Conservation (phyloP, 2,329 filamentous ascomycete genomes). For the Trichoderma breve region DNA sequence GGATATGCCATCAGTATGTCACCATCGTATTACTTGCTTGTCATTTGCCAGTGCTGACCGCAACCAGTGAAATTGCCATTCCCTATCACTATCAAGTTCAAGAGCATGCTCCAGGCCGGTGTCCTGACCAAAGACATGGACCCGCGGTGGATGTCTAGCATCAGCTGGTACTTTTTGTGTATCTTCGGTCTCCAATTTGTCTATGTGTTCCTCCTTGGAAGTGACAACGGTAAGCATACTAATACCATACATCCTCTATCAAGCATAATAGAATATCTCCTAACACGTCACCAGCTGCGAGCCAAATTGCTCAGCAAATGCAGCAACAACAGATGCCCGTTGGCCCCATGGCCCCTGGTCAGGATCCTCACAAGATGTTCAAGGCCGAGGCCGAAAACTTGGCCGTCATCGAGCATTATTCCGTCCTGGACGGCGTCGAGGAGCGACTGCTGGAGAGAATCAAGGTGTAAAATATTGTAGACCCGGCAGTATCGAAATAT, state of each 20-base stretch:
- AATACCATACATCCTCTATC: neutral
- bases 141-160: conserved; percentile 95
- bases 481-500: conserved; percentile 20
- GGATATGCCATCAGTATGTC: conserved; percentile 91
- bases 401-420: conserved; percentile 91
- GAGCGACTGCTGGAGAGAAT: conserved; percentile 68
- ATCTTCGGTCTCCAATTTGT: conserved; percentile 95
- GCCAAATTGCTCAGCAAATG: conserved; percentile 89
- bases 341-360: conserved; percentile 72
- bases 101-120: conserved; percentile 97
- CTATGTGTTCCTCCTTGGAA: conserved; percentile 94
- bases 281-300: conserved; percentile 63
- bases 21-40: neutral
- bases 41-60: conserved; percentile 24
- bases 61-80: conserved; percentile 86
- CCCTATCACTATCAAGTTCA: conserved; percentile 97
- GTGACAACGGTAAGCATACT: conserved; percentile 76
- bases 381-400: conserved; percentile 90
- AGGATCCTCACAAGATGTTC: conserved; percentile 96
- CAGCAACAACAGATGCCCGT: conserved; percentile 55
- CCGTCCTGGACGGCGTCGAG: conserved; percentile 85
- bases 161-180: conserved; percentile 98
- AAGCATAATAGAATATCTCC: neutral
- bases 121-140: conserved; percentile 95
- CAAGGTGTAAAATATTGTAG: conserved; percentile 35